Evolutionary conservation across 495 filamentous ascomycete genomes (phyloP).

Genomic region (Diplogelasinospora grovesii): DNA sequence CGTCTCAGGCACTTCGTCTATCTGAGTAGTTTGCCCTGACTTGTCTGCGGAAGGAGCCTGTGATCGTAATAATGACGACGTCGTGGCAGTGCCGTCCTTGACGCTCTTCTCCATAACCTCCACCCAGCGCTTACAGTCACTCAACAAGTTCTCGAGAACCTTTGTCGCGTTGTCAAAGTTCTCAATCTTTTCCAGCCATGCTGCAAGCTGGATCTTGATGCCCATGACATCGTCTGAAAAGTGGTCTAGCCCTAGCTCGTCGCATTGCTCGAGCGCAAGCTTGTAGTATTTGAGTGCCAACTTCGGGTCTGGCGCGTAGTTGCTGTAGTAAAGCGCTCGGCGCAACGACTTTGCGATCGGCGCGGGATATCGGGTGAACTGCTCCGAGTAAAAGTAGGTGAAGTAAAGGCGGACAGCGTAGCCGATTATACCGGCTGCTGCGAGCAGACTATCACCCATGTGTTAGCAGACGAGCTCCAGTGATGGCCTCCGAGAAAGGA

Average conservation of each 20-base stretch:
- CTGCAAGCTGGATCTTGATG: conserved; percentile 73
- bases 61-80: no score
- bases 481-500: no score
- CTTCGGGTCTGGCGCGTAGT: conserved; percentile 61
- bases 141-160: conserved; percentile 62
- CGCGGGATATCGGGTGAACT: conserved; percentile 64
- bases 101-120: conserved; percentile 49
- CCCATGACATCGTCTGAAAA: conserved; percentile 87
- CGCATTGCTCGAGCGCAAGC: conserved; percentile 62
- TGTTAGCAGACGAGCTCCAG: no score
- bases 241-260: conserved; percentile 70
- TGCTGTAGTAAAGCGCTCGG: conserved; percentile 79
- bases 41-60: conserved; percentile 19
- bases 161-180: conserved; percentile 59
- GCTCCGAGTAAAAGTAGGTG: conserved; percentile 53
- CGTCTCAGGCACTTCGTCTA: conserved; percentile 27
- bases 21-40: conserved; percentile 1
- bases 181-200: conserved; percentile 68
- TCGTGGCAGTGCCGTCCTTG: conserved; percentile 40
- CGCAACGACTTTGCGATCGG: conserved; percentile 74
- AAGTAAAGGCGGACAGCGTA: conserved; percentile 61
- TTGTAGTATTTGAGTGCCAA: conserved; percentile 76
- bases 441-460: conserved; percentile 28
- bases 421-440: conserved; percentile 45
- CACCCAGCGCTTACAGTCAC: conserved; percentile 56